These are phyloP conservation scores for Cordyceps cicadae DNA, from an alignment of 2,329 filamentous ascomycete genomes.

Conservation along the genomic window DNA sequence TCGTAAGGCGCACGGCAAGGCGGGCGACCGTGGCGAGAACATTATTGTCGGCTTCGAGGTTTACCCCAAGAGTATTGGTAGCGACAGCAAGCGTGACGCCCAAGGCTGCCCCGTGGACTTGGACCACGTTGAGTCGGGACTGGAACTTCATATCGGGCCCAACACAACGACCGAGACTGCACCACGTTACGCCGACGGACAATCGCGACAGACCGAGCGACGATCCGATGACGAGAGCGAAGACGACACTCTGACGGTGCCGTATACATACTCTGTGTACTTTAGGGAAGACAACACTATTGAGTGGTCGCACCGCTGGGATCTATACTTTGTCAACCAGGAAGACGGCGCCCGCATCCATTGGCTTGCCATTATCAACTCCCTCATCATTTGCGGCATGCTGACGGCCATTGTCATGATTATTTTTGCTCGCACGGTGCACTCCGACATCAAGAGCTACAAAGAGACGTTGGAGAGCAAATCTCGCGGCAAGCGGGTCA, in stretches of 20 bases:
- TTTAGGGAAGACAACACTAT: slow-evolving; percentile 74
- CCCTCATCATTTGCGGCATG: slow-evolving; percentile 71
- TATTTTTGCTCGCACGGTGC: slow-evolving; percentile 70
- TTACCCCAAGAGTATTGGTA: slow-evolving; percentile 74
- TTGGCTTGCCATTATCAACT: slow-evolving; percentile 84
- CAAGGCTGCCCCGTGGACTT: slow-evolving; percentile 62
- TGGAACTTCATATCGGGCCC: slow-evolving; percentile 61
- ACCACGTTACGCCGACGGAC: slow-evolving; percentile 40
- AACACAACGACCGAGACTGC: slow-evolving; percentile 46
- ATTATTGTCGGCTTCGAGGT: slow-evolving; percentile 85
- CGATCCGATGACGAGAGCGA: slow-evolving; percentile 50
- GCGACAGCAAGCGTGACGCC: slow-evolving; percentile 48
- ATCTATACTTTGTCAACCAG: slow-evolving; percentile 83
- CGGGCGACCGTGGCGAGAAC: slow-evolving; percentile 63
- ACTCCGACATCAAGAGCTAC: slow-evolving; percentile 68
- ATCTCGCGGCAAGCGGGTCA: slow-evolving; percentile 49
- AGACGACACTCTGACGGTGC: slow-evolving; percentile 60
- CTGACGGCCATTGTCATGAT: slow-evolving; percentile 73
- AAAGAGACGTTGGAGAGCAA: slow-evolving; percentile 59
- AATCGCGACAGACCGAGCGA: slow-evolving; percentile 50
- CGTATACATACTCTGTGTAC: slow-evolving; percentile 85
- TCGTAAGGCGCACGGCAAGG: slow-evolving; percentile 59
- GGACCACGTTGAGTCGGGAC: slow-evolving; percentile 51
- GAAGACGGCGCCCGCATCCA: slow-evolving; percentile 74
- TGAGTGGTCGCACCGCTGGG: slow-evolving; percentile 81